Conservation (phyloP, 148 eudicot species). For the Suaeda aralocaspica region DNA sequence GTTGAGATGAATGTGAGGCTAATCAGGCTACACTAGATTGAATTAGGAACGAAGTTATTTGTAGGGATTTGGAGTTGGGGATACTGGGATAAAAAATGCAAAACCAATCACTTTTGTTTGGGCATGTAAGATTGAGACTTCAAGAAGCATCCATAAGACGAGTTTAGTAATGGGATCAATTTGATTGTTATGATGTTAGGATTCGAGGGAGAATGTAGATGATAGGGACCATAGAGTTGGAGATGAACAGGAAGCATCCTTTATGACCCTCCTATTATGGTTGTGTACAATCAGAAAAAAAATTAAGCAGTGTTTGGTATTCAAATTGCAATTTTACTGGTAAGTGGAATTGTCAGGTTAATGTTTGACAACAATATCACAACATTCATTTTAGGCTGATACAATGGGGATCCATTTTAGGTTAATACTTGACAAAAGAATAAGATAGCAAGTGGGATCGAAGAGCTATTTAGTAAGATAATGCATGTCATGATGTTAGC, state of each 20-base stretch:
- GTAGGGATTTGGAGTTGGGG: too few relatives aligned
- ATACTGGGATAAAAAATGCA: too few relatives aligned
- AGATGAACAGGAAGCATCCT: too few relatives aligned
- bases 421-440: not conserved
- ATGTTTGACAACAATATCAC: not conserved
- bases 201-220: too few relatives aligned
- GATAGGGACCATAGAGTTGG: too few relatives aligned
- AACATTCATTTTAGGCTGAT: not conserved
- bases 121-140: too few relatives aligned
- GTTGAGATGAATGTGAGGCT: too few relatives aligned
- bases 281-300: not conserved
- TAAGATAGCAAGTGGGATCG: not conserved
- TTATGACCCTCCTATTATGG: not conserved
- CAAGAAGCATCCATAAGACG: too few relatives aligned
- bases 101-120: too few relatives aligned
- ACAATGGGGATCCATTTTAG: not conserved
- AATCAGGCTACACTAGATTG: too few relatives aligned
- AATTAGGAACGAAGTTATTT: too few relatives aligned
- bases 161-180: not conserved
- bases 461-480: not conserved
- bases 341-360: not conserved
- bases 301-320: not conserved
- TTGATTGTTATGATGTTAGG: too few relatives aligned
- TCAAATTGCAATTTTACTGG: not conserved
- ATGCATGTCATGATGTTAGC: not conserved